Evolutionary conservation across 176 grass and related monocot genomes (phyloP), one percentile per base, ranked within the genome.

Genomic region (Otatea glauca): DNA sequence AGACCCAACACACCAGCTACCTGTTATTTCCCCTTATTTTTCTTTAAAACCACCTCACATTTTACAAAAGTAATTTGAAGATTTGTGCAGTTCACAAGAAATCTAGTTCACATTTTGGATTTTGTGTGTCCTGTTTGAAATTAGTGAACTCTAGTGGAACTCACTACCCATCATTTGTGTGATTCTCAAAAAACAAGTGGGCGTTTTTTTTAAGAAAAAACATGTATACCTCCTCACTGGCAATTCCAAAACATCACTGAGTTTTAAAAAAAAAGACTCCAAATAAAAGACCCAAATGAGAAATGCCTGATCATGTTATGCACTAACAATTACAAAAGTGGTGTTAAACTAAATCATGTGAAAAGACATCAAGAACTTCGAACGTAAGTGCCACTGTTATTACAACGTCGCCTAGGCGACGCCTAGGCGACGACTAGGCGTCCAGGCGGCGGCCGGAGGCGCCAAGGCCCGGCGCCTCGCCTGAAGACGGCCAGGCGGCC

Each of bases 281-380:
- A 7, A 51, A 70, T 43, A 70, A 25, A 79, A 79, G 14, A 81
- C 37, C 7, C 37, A 58, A 20, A 43, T 71, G 79, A 70, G 79
- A 81, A 70, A 58, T 14, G 24, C 51, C 25, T 70, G 21, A 81
- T 51, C 38, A 60, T 71, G 16, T 29, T 15, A 32, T 71, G n/a
- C 68, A 43, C 38, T 71, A 37, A 55, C 21, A 7, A 7, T 71
- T 70, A 70, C 53, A 60, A 45, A 60, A 61, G 42, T 71, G 17
- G 51, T 29, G 24, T 45, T 45, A 42, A 74, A 24, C 11, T 35
- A 82, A 62, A 72, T 44, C 29, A 69, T 56, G 21, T 34, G 4
- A 70, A 53, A 56, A 39, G 12, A n/a, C 75, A 17, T 44, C 14
- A 25, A 7, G 55, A 77, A 62, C n/a, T 43, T 75, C 21, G 74